Evolutionary conservation across 768 basidiomycete genomes (phyloP), one percentile per base, ranked within the genome.

Genomic region (Leucocoprinus birnbaumii): DNA sequence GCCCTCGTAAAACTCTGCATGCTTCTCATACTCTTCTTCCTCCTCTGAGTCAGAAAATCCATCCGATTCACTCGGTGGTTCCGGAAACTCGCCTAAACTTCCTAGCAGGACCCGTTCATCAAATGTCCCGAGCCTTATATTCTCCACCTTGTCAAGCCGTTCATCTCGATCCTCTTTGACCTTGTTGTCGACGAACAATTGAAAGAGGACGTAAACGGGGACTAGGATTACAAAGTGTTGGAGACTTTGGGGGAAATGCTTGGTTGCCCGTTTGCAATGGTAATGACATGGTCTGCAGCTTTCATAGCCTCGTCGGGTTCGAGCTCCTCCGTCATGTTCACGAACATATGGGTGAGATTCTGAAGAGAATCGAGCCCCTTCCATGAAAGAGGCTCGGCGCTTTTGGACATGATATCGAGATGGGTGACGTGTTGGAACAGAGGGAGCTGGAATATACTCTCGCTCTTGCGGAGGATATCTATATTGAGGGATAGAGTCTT

Each of bases 381-480:
- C 52, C 52, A 53, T 3, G 43, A 46, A 1, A 44, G 52, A 18
- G 46, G n/a, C 24, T 53, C 43, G 18, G 52, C 24, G 4, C 46
- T 35, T 0, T 45, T 16, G 16, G n/a, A n/a, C n/a, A 11, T 34
- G 24, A 53, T n/a, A 19, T 53, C 43, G 44, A 53, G 52, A 16
- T 53, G 44, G 25, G 52, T 53, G 44, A 53, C 44, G 27, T 40
- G 34, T n/a, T 53, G 27, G 43, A 53, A 53, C 5, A 53, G 26
- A 27, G 52, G 52, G 37, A 53, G 43, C 16, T 38, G n/a, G n/a
- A 53, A 53, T 10, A 35, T 53, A 34, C 37, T 53, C 38, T 47
- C 42, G 26, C 46, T 44, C 21, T 38, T 44, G 6, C 43, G 52
- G 11, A 53, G 19, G 8, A 53, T 8, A 14, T 53, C 34, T 7